Conservation (phyloP, 768 basidiomycete genomes). For the Mycena maculata region DNA sequence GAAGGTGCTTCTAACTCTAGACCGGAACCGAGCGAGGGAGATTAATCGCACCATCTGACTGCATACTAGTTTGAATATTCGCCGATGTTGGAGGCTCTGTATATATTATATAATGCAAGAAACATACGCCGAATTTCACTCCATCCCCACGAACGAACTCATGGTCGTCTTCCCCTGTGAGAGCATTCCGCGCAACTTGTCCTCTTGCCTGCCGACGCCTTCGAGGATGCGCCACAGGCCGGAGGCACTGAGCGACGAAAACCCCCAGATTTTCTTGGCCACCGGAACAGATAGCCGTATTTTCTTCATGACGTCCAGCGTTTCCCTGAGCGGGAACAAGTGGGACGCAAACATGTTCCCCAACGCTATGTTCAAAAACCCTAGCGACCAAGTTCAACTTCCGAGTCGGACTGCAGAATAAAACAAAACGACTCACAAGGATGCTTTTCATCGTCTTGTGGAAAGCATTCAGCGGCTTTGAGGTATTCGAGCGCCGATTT, state of each 20-base stretch:
- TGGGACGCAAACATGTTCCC: slow-evolving; percentile 6
- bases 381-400: not conserved
- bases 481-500: slow-evolving; percentile 29
- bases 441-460: slow-evolving; percentile 37
- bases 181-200: slow-evolving; percentile 13
- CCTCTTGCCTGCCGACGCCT: not conserved
- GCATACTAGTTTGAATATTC: too few relatives aligned
- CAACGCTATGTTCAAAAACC: slow-evolving; percentile 11
- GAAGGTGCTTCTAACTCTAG: too few relatives aligned
- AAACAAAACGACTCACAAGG: slow-evolving; percentile 8
- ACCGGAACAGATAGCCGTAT: slow-evolving; percentile 12
- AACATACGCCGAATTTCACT: not conserved
- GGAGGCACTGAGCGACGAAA: not conserved
- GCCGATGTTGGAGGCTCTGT: too few relatives aligned
- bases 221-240: slow-evolving; percentile 9
- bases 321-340: slow-evolving; percentile 17
- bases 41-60: too few relatives aligned
- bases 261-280: slow-evolving; percentile 30
- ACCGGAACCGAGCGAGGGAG: too few relatives aligned
- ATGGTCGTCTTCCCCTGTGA: not conserved
- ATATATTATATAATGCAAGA: not conserved
- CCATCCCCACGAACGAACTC: not conserved
- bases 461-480: slow-evolving; percentile 29
- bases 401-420: not conserved
- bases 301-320: slow-evolving; percentile 26